Evolutionary conservation across 257 asterid genomes (phyloP).

Genomic region (Leonotis leonurus): DNA sequence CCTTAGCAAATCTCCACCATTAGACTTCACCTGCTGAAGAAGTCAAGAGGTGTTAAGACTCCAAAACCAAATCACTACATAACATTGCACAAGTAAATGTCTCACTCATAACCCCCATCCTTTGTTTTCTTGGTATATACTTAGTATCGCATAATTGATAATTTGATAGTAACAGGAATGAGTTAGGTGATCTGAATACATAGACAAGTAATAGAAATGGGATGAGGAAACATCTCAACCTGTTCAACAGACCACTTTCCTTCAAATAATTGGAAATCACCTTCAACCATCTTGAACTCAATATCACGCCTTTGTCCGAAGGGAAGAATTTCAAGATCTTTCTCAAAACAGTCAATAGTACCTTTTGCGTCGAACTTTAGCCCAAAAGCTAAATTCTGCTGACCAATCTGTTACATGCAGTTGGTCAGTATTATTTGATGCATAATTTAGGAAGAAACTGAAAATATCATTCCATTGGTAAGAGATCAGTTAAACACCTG

Average conservation of each 20-base stretch:
- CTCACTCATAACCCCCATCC: not conserved
- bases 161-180: not conserved
- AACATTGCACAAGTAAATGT: too few relatives aligned
- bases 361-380: constrained; percentile 78
- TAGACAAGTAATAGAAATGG: not conserved
- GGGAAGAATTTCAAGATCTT: constrained; percentile 51
- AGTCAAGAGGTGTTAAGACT: constrained; percentile 7
- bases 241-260: constrained; percentile 88
- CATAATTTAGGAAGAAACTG: not conserved
- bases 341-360: constrained; percentile 70
- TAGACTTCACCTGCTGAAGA: constrained; percentile 31
- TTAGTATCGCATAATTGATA: not conserved
- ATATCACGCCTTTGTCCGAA: constrained; percentile 61
- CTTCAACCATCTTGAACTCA: constrained; percentile 86
- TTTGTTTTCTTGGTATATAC: not conserved
- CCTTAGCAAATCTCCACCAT: constrained; percentile 15
- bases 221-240: constrained; percentile 24
- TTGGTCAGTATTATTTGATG: constrained; percentile 8
- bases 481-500: constrained; percentile 39
- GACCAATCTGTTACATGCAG: constrained; percentile 55
- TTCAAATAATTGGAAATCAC: constrained; percentile 70
- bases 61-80: constrained; percentile 3
- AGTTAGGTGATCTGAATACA: too few relatives aligned
- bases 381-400: constrained; percentile 70
- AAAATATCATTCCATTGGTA: too few relatives aligned